These are phyloP conservation scores for Boletus coccyginus DNA, from an alignment of 768 basidiomycete species.

Conservation along the genomic window DNA sequence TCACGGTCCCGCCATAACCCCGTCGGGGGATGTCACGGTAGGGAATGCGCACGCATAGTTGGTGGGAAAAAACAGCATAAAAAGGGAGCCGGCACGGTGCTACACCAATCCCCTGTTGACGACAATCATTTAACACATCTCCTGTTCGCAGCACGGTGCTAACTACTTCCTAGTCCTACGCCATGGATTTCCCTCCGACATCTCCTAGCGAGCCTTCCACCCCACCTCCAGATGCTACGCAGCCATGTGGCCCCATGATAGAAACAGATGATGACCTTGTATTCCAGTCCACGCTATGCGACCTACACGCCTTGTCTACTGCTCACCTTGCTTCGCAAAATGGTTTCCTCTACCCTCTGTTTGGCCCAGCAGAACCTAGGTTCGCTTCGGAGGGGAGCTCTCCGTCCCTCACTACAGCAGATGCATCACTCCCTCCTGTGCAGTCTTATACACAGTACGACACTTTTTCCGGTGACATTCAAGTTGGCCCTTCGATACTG, in stretches of 20 bases:
- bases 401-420: background rate
- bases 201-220: background rate
- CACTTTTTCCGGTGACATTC: background rate
- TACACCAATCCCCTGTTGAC: too few species aligned
- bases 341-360: too few species aligned
- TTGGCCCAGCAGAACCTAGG: background rate
- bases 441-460: background rate
- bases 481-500: background rate
- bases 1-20: too few species aligned
- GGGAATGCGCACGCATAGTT: too few species aligned
- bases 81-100: background rate
- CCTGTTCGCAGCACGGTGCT: background rate
- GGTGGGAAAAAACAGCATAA: too few species aligned
- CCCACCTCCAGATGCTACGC: background rate
- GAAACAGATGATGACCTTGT: background rate
- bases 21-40: background rate
- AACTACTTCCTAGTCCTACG: too few species aligned
- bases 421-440: background rate
- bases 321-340: background rate
- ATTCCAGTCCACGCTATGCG: too few species aligned
- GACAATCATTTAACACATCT: background rate
- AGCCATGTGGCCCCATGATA: too few species aligned
- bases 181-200: background rate
- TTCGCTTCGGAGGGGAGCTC: background rate
- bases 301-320: background rate